These are phyloP conservation scores for Schizosaccharomyces japonicus DNA, from an alignment of 805 yeast species.

Conservation along the genomic window DNA sequence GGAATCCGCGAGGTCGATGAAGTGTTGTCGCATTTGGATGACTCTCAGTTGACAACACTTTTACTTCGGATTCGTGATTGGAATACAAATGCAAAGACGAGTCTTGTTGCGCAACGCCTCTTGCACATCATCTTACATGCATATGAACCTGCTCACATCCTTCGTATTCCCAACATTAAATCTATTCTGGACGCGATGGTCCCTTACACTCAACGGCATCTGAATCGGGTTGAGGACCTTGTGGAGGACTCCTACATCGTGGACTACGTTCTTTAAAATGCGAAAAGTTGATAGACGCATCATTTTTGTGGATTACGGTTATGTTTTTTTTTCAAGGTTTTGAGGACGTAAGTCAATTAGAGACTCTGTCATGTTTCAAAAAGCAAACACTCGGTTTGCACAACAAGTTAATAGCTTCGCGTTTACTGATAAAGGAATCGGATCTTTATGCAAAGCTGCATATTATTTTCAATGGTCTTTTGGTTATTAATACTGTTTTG, in stretches of 20 bases:
- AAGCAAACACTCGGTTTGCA: no score
- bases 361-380: no score
- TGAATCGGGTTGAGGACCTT: constrained; percentile 46
- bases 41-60: constrained; percentile 34
- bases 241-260: constrained; percentile 65
- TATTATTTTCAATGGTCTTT: no score
- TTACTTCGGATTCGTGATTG: constrained; percentile 72
- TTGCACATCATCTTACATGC: constrained; percentile 38
- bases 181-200: constrained; percentile 46
- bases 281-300: no score
- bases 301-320: no score
- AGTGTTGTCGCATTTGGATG: constrained; percentile 31
- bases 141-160: constrained; percentile 31
- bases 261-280: constrained; percentile 25
- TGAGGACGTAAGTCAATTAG: no score
- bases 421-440: no score
- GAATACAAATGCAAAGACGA: constrained; percentile 73
- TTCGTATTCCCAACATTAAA: constrained; percentile 44
- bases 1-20: constrained; percentile 42
- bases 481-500: no score
- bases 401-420: no score
- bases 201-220: constrained; percentile 80
- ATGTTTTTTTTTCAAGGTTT: no score
- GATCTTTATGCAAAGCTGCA: no score
- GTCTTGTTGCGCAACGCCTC: constrained; percentile 56